Evolutionary conservation across 2,329 filamentous ascomycete genomes (phyloP), one percentile per base, ranked within the genome.

Genomic region (Graphiopsis chlorocephala): DNA sequence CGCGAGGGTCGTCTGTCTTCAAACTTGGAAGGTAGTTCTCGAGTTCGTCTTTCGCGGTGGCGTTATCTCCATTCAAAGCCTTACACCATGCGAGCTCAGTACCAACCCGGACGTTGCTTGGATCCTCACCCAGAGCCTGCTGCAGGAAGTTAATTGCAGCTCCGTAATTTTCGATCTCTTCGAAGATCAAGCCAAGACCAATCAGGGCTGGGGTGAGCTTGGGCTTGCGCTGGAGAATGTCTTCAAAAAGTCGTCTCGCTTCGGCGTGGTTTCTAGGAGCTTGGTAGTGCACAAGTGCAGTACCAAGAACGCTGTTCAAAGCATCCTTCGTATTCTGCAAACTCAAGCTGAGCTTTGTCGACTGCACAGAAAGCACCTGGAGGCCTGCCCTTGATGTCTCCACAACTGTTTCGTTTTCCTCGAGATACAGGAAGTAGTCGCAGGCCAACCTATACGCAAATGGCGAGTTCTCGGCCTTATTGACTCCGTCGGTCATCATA

Each of bases 41-140:
- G 0, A 99, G 82, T 67, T 92, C 90, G 1, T 84, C 77, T 50
- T 88, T 83, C 11, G 91, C 92, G 23, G 79, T 79, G 61, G 83
- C 78, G 75, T 92, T 89, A 71, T 97, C 88, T 12, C 92, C 92
- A 71, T 88, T 90, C 15, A 96, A 83, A 11, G 93, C 91, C 73
- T 90, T 92, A 68, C 95, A 93, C 95, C 95, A 99, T 1, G 93
- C 94, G 20, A 92, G 87, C 77, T 99, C 96, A 17, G 90, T 90
- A 63, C 87, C 89, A 50, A 99, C 89, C 31, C 88, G 89, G 23
- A 93, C 81, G 70, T 97, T 97, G 12, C 82, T 81, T 2, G 84
- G 80, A 72, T 97, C 92, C 26, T 90, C 86, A 68, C 88, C 76
- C 28, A 96, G 76, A 1, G 95, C 95, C 68, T 91, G 86, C 45